Percentiles rank a stretch among this genome's conserved stretches.
Conservation (phyloP, 2,329 filamentous ascomycete genomes). For the Emmonsia crescens region DNA sequence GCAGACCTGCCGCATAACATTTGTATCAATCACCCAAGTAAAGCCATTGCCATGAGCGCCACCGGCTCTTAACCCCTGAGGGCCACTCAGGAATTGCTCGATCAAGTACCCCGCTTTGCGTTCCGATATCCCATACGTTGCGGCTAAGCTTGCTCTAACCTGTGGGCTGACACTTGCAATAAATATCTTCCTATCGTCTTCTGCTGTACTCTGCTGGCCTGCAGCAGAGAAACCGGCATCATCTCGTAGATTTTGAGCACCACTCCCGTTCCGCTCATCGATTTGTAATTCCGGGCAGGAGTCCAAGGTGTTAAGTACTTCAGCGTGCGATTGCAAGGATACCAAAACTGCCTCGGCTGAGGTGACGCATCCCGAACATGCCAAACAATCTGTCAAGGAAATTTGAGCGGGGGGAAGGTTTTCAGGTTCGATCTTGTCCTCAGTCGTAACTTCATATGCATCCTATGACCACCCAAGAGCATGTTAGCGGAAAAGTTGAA, state of each 20-base stretch:
- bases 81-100: conserved; percentile 62
- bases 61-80: conserved; percentile 55
- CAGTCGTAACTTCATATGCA: conserved; percentile 79
- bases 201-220: conserved; percentile 11
- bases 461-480: conserved; percentile 30
- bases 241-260: conserved; percentile 17
- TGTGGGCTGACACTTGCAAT: conserved; percentile 91
- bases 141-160: conserved; percentile 76
- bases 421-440: conserved; percentile 57
- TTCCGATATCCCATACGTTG: conserved; percentile 66
- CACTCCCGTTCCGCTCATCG: conserved; percentile 35
- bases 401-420: conserved; percentile 71
- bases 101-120: conserved; percentile 71
- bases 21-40: conserved; percentile 84
- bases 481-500: neutral
- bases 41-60: conserved; percentile 68
- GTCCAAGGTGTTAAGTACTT: conserved; percentile 77
- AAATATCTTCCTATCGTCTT: conserved; percentile 60
- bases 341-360: conserved; percentile 96
- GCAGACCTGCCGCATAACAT: conserved; percentile 67
- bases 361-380: conserved; percentile 94
- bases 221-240: conserved; percentile 37
- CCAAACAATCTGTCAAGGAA: conserved; percentile 91
- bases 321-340: conserved; percentile 82
- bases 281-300: conserved; percentile 37